A percentile compares a stretch with the other conserved stretches of the same genome.
phyloP scores from a whole-genome alignment of 805 yeast species.

The Pichia gijzeniarum region DNA sequence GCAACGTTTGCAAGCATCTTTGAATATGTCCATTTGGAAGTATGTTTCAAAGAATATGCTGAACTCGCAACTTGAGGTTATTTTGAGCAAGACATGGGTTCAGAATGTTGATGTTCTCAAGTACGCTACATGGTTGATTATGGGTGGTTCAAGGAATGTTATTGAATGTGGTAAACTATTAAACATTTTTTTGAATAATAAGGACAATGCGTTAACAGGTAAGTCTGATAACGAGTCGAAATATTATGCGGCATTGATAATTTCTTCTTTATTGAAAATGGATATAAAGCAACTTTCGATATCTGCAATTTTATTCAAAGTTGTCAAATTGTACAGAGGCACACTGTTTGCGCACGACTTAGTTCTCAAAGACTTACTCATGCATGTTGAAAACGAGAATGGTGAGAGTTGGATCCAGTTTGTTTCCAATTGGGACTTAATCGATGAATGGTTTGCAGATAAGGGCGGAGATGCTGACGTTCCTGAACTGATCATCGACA shows the following conservation, averaged over 20 bases:
- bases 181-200: conserved; percentile 58
- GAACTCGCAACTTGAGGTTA: conserved; percentile 60
- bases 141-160: conserved; percentile 31
- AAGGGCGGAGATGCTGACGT: neutral
- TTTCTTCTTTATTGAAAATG: conserved; percentile 43
- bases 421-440: conserved; percentile 58
- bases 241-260: conserved; percentile 39
- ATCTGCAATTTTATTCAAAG: conserved; percentile 38
- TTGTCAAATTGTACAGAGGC: conserved; percentile 58
- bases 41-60: conserved; percentile 40
- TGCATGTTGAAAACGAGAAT: conserved; percentile 47
- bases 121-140: conserved; percentile 36
- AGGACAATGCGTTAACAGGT: conserved; percentile 29
- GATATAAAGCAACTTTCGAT: conserved; percentile 44
- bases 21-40: conserved; percentile 32
- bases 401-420: conserved; percentile 56
- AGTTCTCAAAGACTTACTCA: conserved; percentile 50
- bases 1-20: conserved; percentile 29
- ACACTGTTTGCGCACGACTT: conserved; percentile 54
- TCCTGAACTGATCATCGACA: conserved; percentile 28
- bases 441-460: conserved; percentile 23
- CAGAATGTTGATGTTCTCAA: conserved; percentile 35
- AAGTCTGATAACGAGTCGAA: conserved; percentile 18
- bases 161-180: conserved; percentile 46
- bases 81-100: conserved; percentile 46